Evolutionary conservation across 192 early-diverging fungal genomes (phyloP), one percentile per base, ranked within the genome.

Genomic region (Umbelopsis sp.): DNA sequence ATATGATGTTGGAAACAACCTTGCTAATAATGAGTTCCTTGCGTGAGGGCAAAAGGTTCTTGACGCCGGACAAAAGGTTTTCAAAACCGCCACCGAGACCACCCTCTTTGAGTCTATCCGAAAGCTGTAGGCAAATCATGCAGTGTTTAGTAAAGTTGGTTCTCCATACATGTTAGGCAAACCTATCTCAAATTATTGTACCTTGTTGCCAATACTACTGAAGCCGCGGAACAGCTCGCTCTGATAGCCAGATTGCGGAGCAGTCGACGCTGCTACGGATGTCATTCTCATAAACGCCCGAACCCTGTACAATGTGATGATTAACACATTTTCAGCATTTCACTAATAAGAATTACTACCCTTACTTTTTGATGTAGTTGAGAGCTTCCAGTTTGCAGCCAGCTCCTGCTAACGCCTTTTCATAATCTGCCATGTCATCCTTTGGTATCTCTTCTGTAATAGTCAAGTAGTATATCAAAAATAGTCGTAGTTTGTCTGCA

Each of bases 401-500:
- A 11, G 91, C 91, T 11, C 80, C 86, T 12, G 74, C 56, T 47
- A 98, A 81, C 5, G 93, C 94, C 44, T 82, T 84, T 74, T 98
- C 94, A 76, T 91, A 95, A 66, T 93, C 91, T 31, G 85, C 85
- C 80, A 96, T 86, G 74, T 97, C 96, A 10, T 94, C 91, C 68
- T 91, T 91, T 31, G 93, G 76, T 25, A 95, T 78, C 52, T 89
- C 87, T 41, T 87, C 87, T 8, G 81, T 82, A 50, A 85, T 85
- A 1, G 93, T 87, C 3, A 99, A 85, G 71, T 95, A 92, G 68
- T 90, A 98, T 43, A 98, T 90, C 21, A 96, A 80, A 72, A 97
- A 94, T 24, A 97, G 80, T 6, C 98, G 87, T 74, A 97, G 77
- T 80, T 98, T 98, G 81, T 99, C 98, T 21, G 91, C 86, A 25